A percentile compares a stretch with the other conserved stretches of the same genome.
Conservation (phyloP, 2,329 filamentous ascomycete genomes). For the Epichloe scottii region DNA sequence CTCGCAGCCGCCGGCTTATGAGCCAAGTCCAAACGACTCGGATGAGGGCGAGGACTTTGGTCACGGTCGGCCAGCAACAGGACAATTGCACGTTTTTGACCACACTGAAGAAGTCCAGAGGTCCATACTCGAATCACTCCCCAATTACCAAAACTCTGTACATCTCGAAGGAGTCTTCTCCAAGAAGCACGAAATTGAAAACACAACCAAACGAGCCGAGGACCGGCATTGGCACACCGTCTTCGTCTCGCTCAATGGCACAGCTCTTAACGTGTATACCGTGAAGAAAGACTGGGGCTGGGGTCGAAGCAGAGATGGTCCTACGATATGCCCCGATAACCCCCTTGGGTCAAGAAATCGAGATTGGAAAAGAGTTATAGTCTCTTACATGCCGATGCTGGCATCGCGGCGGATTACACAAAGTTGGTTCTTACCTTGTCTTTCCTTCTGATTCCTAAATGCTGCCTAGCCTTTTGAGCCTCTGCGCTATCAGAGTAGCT, state of each 20-base stretch:
- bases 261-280: conserved; percentile 52
- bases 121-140: conserved; percentile 23
- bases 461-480: not conserved
- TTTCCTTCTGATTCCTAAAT: not conserved
- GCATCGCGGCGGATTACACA: conserved; percentile 59
- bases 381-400: conserved; percentile 62
- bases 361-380: conserved; percentile 55
- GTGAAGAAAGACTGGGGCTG: conserved; percentile 45
- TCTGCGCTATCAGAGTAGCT: not conserved
- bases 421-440: conserved; percentile 35
- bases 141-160: conserved; percentile 45
- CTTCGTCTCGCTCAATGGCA: conserved; percentile 54
- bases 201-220: conserved; percentile 48
- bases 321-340: conserved; percentile 35
- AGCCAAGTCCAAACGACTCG: conserved; percentile 12
- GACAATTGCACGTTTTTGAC: conserved; percentile 9
- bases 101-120: conserved; percentile 26
- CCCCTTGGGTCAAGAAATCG: conserved; percentile 40
- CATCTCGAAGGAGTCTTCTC: conserved; percentile 43
- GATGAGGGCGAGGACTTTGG: conserved; percentile 4
- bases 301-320: conserved; percentile 34
- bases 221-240: conserved; percentile 52
- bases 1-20: conserved; percentile 35
- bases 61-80: conserved; percentile 2
- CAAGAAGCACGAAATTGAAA: conserved; percentile 54